Base-by-base conservation (phyloP, 2,329 filamentous ascomycete genomes). In the Aureobasidium uvarum region DNA sequence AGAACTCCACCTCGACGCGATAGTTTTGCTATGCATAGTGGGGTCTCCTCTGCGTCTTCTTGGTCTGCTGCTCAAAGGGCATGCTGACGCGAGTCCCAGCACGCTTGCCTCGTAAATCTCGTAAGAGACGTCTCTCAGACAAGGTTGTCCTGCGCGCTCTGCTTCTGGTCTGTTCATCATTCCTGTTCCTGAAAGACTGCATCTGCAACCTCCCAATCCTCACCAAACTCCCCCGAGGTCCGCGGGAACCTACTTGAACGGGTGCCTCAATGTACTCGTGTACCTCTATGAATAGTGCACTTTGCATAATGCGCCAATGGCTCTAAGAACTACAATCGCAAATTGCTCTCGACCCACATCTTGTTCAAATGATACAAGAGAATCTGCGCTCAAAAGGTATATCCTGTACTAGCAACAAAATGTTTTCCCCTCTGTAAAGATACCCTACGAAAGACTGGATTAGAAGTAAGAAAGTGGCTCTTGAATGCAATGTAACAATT, bases 231-330 rank as follows among this genome's bases (percentile, higher is more conserved):
- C 45, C 41, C 58, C 58, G 45, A 62, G 58, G 58, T 8, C 58
- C 45, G 58, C 43, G 58, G 58, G 45, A 8, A 41, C 39, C 23
- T 33, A 18, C 39, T 58, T 18, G 11, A 13, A 14, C 2, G 18
- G 7, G 48, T 51, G 48, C 48, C 16, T 58, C 16, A 20, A 45
- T 46, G 58, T 62, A 38, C 58, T 25, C 11, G 20, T 14, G 33
- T 62, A 62, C 43, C 43, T 39, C 58, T 62, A 62, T 50, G 45
- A 62, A 50, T 62, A 62, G 58, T 36, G 31, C 43, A 62, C 33
- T 45, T 25, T 62, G 58, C 58, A 62, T 62, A 7, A 16, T 31
- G 13, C 1, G 11, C 33, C 10, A 36, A 36, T 13, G 33, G 33
- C 7, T 7, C 41, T 60, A 28, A 41, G 28, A 48, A 46, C 56